Base-by-base conservation (phyloP, 2,329 filamentous ascomycete species). In the Trichoderma gracile region DNA sequence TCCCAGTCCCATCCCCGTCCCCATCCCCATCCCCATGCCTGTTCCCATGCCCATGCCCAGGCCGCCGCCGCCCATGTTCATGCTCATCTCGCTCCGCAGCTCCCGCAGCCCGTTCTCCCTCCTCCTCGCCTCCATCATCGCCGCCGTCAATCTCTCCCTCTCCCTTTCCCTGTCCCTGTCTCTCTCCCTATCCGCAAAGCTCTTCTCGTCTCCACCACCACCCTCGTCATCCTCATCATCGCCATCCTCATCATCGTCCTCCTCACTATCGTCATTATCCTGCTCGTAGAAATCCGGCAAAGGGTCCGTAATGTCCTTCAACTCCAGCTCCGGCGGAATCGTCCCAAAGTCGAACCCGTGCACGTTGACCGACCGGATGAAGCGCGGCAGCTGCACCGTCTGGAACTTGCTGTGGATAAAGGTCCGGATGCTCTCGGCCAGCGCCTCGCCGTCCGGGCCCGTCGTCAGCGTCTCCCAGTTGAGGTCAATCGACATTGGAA, bases 331-430 rank as follows among this genome's bases (percentile, higher is more conserved):
- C 1, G 95, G 95, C 45, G 91, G 83, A 56, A 94, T 87, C 30
- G 82, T 86, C 54, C 95, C 95, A 75, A 99, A 97, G 68, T 94
- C 89, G 78, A 99, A 99, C 67, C 91, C 89, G 75, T 97, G 93
- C 46, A 97, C 93, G 62, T 92, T 90, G 71, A 99, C 95, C 27
- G 93, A 95, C 73, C 95, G 93, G 78, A 99, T 97, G 83, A 99
- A 97, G 73, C 93, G 91, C 65, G 95, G 95, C 53, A 99, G 84
- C 27, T 90, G 86, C 68, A 98, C 89, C 67, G 92, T 88, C 79
- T 99, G 95, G 78, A 99, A 99, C 73, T 93, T 95, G 74, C 92
- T 89, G 78, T 99, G 92, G 71, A 99, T 91, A 79, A 99, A 99
- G 72, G 89, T 88, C 69, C 94, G 91, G 77, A 99, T 96, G 68